A percentile compares a stretch with the other conserved stretches of the same genome.
These are phyloP conservation scores for Henckelia pumila DNA, from an alignment of 257 asterid genomes.

Conservation along the genomic window DNA sequence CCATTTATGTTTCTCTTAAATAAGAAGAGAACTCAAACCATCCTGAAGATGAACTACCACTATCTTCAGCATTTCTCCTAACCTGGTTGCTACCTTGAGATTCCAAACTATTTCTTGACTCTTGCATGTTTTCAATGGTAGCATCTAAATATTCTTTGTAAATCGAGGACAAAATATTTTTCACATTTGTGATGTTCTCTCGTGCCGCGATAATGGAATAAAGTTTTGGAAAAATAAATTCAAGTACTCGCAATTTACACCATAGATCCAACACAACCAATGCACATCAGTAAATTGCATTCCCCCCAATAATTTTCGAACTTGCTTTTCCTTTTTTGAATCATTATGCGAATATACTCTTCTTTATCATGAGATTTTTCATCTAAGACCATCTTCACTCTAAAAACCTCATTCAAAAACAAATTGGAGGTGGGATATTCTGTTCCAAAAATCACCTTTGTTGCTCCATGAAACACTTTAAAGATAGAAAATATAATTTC, in stretches of 20 bases:
- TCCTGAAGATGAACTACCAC: no score
- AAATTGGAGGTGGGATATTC: conserved; percentile 27
- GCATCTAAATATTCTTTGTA: no score
- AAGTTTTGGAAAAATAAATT: conserved; percentile 3
- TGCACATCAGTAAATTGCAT: conserved; percentile 20
- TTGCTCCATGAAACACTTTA: background rate
- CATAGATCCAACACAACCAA: background rate
- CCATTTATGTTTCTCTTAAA: no score
- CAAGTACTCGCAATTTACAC: background rate
- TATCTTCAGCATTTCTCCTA: no score
- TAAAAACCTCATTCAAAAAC: conserved; percentile 7
- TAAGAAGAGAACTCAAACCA: no score
- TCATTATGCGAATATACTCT: conserved; percentile 7
- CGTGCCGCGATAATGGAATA: background rate
- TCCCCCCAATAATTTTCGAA: no score
- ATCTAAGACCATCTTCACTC: conserved; percentile 16
- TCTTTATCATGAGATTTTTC: background rate
- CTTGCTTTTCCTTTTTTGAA: conserved; percentile 14
- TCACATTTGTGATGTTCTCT: background rate
- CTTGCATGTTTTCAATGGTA: background rate
- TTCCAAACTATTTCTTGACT: background rate
- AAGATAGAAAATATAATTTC: background rate
- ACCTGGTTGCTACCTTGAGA: background rate
- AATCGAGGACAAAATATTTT: background rate
- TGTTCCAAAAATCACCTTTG: conserved; percentile 4